These are phyloP conservation scores for Samsoniella hepiali DNA, from an alignment of 2,329 filamentous ascomycete genomes.

Conservation along the genomic window DNA sequence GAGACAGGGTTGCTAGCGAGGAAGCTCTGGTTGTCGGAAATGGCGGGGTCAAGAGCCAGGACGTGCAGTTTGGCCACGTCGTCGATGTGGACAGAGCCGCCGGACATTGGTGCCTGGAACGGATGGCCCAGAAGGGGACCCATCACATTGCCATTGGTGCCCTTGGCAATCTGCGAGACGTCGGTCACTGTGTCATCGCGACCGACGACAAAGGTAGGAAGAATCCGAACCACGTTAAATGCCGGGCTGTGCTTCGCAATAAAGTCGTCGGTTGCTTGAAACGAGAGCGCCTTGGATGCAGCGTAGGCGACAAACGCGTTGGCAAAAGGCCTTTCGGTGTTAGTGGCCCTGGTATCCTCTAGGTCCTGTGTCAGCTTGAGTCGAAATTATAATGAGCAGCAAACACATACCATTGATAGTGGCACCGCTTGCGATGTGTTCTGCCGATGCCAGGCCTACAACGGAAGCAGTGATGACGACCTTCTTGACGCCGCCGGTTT, in stretches of 20 bases:
- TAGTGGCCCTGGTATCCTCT: not conserved
- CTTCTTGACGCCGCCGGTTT: constrained; percentile 33
- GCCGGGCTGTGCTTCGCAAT: constrained; percentile 30
- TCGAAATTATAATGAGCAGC: no score
- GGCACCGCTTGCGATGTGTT: constrained; percentile 18
- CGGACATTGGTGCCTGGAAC: constrained; percentile 24
- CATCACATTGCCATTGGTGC: constrained; percentile 33
- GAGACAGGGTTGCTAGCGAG: constrained; percentile 27
- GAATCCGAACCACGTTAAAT: constrained; percentile 36
- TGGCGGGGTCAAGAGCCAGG: constrained; percentile 30
- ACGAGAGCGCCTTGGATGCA: constrained; percentile 35
- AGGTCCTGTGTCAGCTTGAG: not conserved
- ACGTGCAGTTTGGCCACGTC: constrained; percentile 40
- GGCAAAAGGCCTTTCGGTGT: constrained; percentile 26
- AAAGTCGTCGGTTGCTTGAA: constrained; percentile 33
- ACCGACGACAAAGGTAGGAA: constrained; percentile 37
- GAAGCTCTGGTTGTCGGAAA: constrained; percentile 27
- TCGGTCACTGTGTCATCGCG: constrained; percentile 33
- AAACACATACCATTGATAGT: not conserved
- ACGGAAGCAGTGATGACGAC: constrained; percentile 43
- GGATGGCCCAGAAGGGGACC: constrained; percentile 32
- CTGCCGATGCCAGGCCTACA: constrained; percentile 23
- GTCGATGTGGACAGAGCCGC: constrained; percentile 35
- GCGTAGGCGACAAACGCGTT: constrained; percentile 34
- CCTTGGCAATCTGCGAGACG: constrained; percentile 23